These are phyloP conservation scores for Colletotrichum australisinense DNA, from an alignment of 2,329 filamentous ascomycete genomes.

Conservation along the genomic window DNA sequence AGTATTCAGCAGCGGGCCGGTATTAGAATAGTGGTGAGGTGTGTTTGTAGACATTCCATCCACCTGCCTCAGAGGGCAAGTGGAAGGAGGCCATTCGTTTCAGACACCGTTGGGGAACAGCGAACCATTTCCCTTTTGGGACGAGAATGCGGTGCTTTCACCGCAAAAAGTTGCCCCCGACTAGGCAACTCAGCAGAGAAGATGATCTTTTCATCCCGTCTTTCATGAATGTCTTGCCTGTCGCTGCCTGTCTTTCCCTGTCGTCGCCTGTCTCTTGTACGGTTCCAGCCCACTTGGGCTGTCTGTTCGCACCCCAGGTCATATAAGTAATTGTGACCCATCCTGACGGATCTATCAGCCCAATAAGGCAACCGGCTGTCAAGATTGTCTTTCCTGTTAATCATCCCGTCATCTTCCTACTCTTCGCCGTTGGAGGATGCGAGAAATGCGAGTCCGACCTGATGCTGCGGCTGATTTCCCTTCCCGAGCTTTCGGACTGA, in stretches of 20 bases:
- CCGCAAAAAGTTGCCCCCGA: slow-evolving; percentile 1
- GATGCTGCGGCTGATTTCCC: background rate
- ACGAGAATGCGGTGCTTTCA: background rate
- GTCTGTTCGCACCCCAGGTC: slow-evolving; percentile 16
- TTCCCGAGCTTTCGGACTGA: background rate
- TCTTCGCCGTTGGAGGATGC: background rate
- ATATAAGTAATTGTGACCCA: background rate
- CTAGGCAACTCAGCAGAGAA: background rate
- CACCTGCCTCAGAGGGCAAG: slow-evolving; percentile 17
- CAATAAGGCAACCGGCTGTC: slow-evolving; percentile 9
- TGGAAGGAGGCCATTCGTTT: slow-evolving; percentile 19
- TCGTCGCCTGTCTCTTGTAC: background rate
- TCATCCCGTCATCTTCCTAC: background rate
- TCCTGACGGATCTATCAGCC: slow-evolving; percentile 1
- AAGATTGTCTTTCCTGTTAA: background rate
- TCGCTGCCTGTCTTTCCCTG: background rate
- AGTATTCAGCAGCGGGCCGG: slow-evolving; percentile 1
- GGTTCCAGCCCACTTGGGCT: background rate
- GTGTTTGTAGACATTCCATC: background rate
- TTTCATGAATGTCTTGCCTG: slow-evolving; percentile 9
- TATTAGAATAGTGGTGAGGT: background rate
- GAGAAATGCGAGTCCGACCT: background rate
- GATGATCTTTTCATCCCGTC: slow-evolving; percentile 10
- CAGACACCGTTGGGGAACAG: slow-evolving; percentile 23
- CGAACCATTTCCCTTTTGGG: slow-evolving; percentile 13